phyloP scores from a whole-genome alignment of 495 filamentous ascomycete genomes.

The Penicillium cataractarum region DNA sequence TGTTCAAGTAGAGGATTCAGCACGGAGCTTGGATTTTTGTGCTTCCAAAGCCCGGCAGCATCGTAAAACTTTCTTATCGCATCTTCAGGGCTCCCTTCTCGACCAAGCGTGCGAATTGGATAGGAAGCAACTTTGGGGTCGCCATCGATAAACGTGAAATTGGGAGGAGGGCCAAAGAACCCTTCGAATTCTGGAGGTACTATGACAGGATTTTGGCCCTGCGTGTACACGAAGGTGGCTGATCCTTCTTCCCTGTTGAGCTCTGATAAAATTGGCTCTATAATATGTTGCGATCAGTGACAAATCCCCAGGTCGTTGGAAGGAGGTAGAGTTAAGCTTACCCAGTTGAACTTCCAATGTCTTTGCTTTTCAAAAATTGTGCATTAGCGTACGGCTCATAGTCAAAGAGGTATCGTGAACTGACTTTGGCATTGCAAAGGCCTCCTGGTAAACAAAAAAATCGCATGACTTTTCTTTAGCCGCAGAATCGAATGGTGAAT shows the following conservation, averaged over 20 bases:
- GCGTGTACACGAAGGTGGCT: constrained; percentile 30
- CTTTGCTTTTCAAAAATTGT: constrained; percentile 9
- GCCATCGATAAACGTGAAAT: constrained; percentile 26
- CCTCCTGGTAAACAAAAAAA: constrained; percentile 37
- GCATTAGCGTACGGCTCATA: background rate
- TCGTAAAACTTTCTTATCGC: background rate
- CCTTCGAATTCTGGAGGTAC: constrained; percentile 20
- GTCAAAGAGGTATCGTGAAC: background rate
- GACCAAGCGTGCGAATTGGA: constrained; percentile 3
- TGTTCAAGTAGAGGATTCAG: constrained; percentile 25
- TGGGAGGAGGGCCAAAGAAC: constrained; percentile 38
- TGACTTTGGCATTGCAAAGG: constrained; percentile 27
- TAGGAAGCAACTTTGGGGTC: constrained; percentile 2
- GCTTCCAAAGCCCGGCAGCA: background rate
- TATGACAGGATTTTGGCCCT: constrained; percentile 25
- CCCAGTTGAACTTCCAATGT: constrained; percentile 32
- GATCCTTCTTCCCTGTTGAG: background rate
- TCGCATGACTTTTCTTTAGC: constrained; percentile 22
- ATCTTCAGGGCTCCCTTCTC: constrained; percentile 7
- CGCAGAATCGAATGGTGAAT: background rate
- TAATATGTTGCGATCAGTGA: background rate
- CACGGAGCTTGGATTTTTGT: constrained; percentile 4
- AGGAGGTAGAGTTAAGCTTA: constrained; percentile 10
- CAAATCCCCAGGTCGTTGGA: background rate
- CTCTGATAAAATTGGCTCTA: constrained; percentile 22